Evolutionary conservation across 2,329 filamentous ascomycete species (phyloP).

Genomic region (Cladophialophora carrionii): DNA sequence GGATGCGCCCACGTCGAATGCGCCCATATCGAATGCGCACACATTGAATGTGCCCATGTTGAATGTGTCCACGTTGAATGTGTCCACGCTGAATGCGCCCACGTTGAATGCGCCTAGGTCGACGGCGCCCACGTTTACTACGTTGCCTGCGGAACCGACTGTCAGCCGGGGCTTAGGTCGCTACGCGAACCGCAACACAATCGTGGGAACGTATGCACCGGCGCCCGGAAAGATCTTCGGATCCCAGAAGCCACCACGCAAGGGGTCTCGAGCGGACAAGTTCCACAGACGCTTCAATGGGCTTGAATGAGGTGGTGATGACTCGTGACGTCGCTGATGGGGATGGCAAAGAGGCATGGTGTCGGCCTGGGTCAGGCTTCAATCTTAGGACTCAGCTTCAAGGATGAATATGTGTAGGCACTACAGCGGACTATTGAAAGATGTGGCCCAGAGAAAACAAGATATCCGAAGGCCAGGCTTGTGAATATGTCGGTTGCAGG

Average conservation of each 20-base stretch:
- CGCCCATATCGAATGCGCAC: too few relatives aligned
- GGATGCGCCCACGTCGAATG: too few relatives aligned
- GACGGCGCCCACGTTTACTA: too few relatives aligned
- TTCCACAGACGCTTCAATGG: conserved; percentile 21
- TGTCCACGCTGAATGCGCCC: conserved; percentile 6
- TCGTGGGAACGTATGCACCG: conserved; percentile 31
- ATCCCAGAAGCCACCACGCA: conserved; percentile 17
- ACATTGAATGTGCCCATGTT: neutral
- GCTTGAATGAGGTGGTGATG: neutral
- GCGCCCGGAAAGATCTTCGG: conserved; percentile 26
- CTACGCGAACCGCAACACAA: conserved; percentile 20
- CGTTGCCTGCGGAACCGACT: conserved; percentile 12
- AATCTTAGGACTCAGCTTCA: too few relatives aligned
- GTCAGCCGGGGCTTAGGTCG: conserved; percentile 1
- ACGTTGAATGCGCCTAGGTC: too few relatives aligned
- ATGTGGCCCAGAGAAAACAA: neutral
- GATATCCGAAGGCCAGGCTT: neutral
- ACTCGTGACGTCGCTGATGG: neutral
- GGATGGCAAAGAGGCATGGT: neutral
- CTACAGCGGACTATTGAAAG: neutral
- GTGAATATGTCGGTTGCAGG: neutral
- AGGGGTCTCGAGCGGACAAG: conserved; percentile 27
- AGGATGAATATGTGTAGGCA: too few relatives aligned
- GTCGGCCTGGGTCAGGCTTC: too few relatives aligned
- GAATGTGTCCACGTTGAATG: too few relatives aligned